Conservation (phyloP, 768 basidiomycete genomes). For the Agrocybe chaxingu region DNA sequence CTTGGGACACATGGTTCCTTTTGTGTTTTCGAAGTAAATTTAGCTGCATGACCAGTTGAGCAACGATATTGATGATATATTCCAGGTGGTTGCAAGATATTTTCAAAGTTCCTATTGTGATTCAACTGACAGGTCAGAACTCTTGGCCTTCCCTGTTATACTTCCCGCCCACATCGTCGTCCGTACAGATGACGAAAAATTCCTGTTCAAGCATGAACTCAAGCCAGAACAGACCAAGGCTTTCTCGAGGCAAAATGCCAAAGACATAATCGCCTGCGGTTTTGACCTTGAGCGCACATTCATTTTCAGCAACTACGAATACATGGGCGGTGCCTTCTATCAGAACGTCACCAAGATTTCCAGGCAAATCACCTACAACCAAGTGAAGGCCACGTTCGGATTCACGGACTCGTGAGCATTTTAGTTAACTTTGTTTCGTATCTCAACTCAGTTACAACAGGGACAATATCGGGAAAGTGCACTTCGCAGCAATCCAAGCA, state of each 20-base stretch:
- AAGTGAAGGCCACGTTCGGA: slow-evolving; percentile 94
- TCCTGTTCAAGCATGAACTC: slow-evolving; percentile 93
- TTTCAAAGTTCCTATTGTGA: slow-evolving; percentile 89
- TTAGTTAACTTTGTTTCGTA: not conserved
- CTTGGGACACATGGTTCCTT: slow-evolving; percentile 96
- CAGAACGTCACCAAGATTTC: slow-evolving; percentile 92
- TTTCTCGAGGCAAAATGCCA: slow-evolving; percentile 85
- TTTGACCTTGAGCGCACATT: slow-evolving; percentile 92
- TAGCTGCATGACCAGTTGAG: not conserved
- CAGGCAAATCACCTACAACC: slow-evolving; percentile 87
- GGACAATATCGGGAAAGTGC: slow-evolving; percentile 97
- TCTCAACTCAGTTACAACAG: slow-evolving; percentile 37
- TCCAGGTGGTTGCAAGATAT: slow-evolving; percentile 94
- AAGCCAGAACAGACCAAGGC: slow-evolving; percentile 83
- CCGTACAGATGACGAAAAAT: slow-evolving; percentile 90
- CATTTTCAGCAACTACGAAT: slow-evolving; percentile 92
- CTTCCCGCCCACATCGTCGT: not conserved
- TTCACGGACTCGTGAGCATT: slow-evolving; percentile 88
- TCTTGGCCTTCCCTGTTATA: not conserved
- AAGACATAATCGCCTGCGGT: slow-evolving; percentile 95
- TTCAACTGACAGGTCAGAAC: slow-evolving; percentile 90
- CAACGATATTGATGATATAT: not conserved
- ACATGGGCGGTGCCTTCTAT: slow-evolving; percentile 91
- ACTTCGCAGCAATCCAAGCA: slow-evolving; percentile 95
- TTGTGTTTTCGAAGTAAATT: slow-evolving; percentile 89